Base-by-base conservation (phyloP, 371 early-diverging fungal species). In the Chytridium lagenaria region DNA sequence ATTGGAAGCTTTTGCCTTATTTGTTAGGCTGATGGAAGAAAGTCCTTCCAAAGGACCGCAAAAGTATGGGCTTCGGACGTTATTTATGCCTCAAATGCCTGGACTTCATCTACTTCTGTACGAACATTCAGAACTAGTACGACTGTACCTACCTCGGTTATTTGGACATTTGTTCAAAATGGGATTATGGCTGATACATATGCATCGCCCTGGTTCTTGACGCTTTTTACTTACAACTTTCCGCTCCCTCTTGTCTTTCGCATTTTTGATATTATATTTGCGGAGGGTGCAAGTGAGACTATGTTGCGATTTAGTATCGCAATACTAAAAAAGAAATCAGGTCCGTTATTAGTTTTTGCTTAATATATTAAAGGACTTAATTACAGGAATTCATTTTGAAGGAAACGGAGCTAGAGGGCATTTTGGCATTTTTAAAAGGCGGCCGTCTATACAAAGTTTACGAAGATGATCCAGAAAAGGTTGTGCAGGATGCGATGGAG, bases 171-270 rank as follows among this genome's bases (percentile, higher is more conserved):
- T 68, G 76, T 84, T 22, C 79, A 80, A 51, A 90, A 93, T 71
- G 92, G 92, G 19, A 86, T 98, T 31, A 86, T 86, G 64, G 84
- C 93, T 26, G 89, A 91, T 69, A 93, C 93, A 88, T 98, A 94
- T 77, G 95, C 78, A 38, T 75, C 72, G 0, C 80, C 77, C 34
- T 83, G 83, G 83, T 94, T 96, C 79, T 89, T 94, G 86, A 95
- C 98, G 0, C 80, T 98, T 52, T 96, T 95, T 82, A 92, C 95
- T 1, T 96, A 92, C 84, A 89, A 89, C 39, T 92, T 96, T 75
- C 95, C 97, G 0, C 79, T 96, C 26, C 85, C 89, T 19, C 82
- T 94, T 63, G 94, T 95, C 2, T 90, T 90, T 73, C 87, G 96
- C 0, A 89, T 98, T 33, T 93, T 92, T 63, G 98, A 98, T 73